Base-by-base conservation (phyloP, 306 rosid genomes). In the Corylus avellana region DNA sequence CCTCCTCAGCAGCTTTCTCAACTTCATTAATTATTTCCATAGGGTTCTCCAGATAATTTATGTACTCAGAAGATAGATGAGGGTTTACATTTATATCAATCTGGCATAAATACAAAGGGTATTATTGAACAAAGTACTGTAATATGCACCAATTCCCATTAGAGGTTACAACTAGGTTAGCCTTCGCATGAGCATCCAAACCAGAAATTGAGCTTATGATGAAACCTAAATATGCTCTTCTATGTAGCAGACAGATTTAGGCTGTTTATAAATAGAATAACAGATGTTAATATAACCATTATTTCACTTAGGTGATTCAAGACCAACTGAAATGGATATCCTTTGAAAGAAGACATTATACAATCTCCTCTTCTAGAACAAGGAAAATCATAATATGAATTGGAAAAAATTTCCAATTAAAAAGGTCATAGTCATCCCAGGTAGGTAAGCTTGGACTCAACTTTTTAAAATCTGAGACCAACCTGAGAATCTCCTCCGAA, bases 11-110 rank as follows among this genome's bases (percentile, higher is more conserved):
- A 70, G 91, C 97, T 78, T 81, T 85, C 87, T 95, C 97, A 32
- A 95, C 98, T 76, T 85, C 98, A 78, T 85, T 88, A 72, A 95
- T 83, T 70, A 95, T 90, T 85, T 90, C 89, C 94, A 95, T 81
- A 57, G 98, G 98, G 78, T 95, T 95, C 82, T 95, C 96, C 86
- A 95, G 85, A 88, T 89, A 77, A 84, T 92, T 92, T 81, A 95
- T 91, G 86, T 92, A 95, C 72, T 92, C 97, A 10, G 98, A 91
- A 47, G 98, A 91, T 77, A 92, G 93, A 80, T 85, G 98, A 76
- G 92, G 93, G 75, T 89, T 92, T 87, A 92, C 83, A 76, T 90
- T 81, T 69, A 92, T 55, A 78, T 92, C 97, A 75, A 92, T 89
- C 98, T 94, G 89, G 25, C 78, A 74, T 61, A 64, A 64, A 77